phyloP scores from a whole-genome alignment of 306 rosid species.

The Prunus davidiana region DNA sequence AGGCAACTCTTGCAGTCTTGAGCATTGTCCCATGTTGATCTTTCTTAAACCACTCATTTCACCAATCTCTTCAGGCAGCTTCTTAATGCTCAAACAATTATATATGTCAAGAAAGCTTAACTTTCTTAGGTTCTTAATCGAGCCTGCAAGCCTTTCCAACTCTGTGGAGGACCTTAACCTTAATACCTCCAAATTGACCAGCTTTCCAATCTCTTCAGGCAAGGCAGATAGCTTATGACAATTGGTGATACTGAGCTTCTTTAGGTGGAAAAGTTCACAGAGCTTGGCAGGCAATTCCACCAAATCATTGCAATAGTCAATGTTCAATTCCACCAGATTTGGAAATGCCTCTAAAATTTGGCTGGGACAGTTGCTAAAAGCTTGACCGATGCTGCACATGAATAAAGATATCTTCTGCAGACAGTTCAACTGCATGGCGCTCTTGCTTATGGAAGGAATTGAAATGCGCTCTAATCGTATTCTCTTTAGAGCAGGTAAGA shows the following conservation, averaged over 20 bases:
- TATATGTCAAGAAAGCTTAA: slow-evolving; percentile 47
- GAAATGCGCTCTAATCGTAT: slow-evolving; percentile 55
- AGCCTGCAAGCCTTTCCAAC: slow-evolving; percentile 36
- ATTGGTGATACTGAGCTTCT: slow-evolving; percentile 48
- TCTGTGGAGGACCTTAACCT: slow-evolving; percentile 44
- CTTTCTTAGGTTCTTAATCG: slow-evolving; percentile 21
- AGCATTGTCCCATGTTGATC: slow-evolving; percentile 5
- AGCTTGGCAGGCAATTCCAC: slow-evolving; percentile 39
- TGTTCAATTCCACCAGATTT: neutral
- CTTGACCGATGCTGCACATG: slow-evolving; percentile 34
- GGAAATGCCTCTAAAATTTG: too few relatives aligned
- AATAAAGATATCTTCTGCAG: slow-evolving; percentile 52
- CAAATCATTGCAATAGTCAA: slow-evolving; percentile 53
- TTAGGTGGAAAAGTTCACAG: slow-evolving; percentile 26
- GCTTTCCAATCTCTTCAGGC: slow-evolving; percentile 16
- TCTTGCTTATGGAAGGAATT: slow-evolving; percentile 35
- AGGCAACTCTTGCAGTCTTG: slow-evolving; percentile 22
- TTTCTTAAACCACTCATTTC: slow-evolving; percentile 23
- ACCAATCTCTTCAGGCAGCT: slow-evolving; percentile 43
- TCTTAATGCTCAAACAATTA: slow-evolving; percentile 33
- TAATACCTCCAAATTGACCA: slow-evolving; percentile 41
- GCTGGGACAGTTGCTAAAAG: too few relatives aligned
- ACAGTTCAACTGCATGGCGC: slow-evolving; percentile 22
- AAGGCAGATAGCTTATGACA: slow-evolving; percentile 38
- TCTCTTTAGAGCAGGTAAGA: slow-evolving; percentile 31